Base-by-base conservation (phyloP, 2,329 filamentous ascomycete species). In the Lanzia echinophila region DNA sequence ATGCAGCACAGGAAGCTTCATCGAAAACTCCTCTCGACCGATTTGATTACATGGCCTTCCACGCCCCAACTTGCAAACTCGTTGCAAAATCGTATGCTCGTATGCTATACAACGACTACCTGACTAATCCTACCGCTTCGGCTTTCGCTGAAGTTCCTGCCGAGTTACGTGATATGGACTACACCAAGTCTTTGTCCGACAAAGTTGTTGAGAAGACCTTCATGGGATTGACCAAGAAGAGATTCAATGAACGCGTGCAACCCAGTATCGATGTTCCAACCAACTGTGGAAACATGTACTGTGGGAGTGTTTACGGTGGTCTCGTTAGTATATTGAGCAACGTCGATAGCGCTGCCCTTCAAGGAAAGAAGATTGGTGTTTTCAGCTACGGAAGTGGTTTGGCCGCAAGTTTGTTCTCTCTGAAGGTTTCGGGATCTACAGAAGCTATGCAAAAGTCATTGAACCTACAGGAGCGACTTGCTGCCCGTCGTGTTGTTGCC, bases 151-250 rank as follows among this genome's bases (percentile, higher is more conserved):
- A 90, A 61, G 86, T 92, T 36, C 80, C 88, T 50, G 78, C 84
- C 41, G 88, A 91, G 72, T 74, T 92, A 58, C 82, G 84, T 60
- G 86, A 89, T 65, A 78, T 94, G 72, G 84, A 88, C 68, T 92
- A 92, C 72, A 76, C 85, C 67, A 83, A 85, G 73, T 92, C 88
- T 3, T 73, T 94, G 64, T 83, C 81, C 58, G 88, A 94, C 77
- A 91, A 90, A 78, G 79, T 77, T 50, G 80, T 94, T 38, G 88
- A 94, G 78, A 94, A 92, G 82, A 86, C 85, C 58, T 94, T 94
- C 71, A 88, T 94, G 85, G 77, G 69, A 55, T 77, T 92, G 63
- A 85, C 86, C 70, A 92, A 94, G 82, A 91, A 91, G 79, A 82
- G 81, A 64, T 92, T 88, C 74, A 79, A 82, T 68, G 86, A 91